Percentiles rank a stretch among this genome's conserved stretches.
Conservation (phyloP, 257 asterid species). For the Cynanchum wilfordii region DNA sequence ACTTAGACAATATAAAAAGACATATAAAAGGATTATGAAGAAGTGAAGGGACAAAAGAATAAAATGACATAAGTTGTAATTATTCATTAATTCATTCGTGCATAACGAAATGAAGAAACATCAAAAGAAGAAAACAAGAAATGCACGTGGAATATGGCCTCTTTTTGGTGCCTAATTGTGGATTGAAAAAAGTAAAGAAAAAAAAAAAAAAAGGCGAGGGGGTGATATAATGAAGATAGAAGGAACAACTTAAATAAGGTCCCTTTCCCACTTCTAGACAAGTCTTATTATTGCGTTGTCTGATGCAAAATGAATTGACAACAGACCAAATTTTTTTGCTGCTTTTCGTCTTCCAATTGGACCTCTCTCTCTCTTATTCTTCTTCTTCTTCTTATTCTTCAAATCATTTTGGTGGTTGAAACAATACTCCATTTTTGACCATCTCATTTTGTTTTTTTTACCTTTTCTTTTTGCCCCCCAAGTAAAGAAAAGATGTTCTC, state of each 20-base stretch:
- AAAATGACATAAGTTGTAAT: too few species aligned
- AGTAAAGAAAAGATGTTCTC: conserved; percentile 7
- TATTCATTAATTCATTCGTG: too few species aligned
- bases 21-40: too few species aligned
- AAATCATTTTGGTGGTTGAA: background rate
- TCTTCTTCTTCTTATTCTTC: background rate
- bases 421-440: background rate
- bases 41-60: too few species aligned
- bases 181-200: background rate
- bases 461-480: background rate
- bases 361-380: background rate
- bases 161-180: background rate
- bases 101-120: background rate
- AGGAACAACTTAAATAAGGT: background rate
- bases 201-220: background rate
- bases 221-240: background rate
- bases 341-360: background rate
- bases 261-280: conserved; percentile 2
- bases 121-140: background rate
- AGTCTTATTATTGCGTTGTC: conserved; percentile 14
- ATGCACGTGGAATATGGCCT: conserved; percentile 5
- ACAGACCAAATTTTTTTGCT: background rate
- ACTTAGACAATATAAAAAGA: too few species aligned
- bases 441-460: background rate
- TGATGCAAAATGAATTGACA: conserved; percentile 14